Conservation (phyloP, 352 stramenopile genomes). For the Saprolegnia parasitica region DNA sequence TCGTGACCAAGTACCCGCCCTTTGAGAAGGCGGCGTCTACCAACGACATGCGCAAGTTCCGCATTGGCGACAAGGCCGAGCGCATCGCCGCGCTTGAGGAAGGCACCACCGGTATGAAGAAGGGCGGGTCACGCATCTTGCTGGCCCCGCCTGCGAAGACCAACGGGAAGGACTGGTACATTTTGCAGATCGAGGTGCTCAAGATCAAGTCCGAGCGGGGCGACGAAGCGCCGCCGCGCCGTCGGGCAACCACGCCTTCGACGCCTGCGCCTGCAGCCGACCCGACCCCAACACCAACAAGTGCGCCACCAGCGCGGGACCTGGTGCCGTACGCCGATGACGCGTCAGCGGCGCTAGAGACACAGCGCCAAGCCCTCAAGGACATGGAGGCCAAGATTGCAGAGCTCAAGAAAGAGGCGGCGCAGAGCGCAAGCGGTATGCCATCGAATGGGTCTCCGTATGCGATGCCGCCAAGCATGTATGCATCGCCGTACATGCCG, state of each 20-base stretch:
- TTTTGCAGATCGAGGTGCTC: conserved; percentile 68
- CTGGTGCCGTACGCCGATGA: conserved; percentile 1
- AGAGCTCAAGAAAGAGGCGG: neutral
- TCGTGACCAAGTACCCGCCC: conserved; percentile 71
- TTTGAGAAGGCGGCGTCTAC: conserved; percentile 56
- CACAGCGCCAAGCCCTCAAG: neutral
- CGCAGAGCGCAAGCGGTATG: neutral
- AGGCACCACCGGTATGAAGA: conserved; percentile 85
- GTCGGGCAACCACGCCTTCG: neutral
- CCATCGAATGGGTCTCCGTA: conserved; percentile 1
- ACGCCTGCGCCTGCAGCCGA: neutral
- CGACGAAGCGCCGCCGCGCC: neutral
- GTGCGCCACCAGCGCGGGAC: conserved; percentile 18
- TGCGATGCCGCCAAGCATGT: neutral
- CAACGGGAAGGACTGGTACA: conserved; percentile 76
- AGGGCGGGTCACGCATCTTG: conserved; percentile 82
- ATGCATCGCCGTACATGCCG: neutral
- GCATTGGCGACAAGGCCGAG: conserved; percentile 66
- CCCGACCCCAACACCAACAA: conserved; percentile 20
- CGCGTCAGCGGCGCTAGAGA: neutral
- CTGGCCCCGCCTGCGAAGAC: conserved; percentile 78
- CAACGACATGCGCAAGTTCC: conserved; percentile 57
- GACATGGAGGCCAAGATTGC: conserved; percentile 15
- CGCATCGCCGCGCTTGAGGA: conserved; percentile 87
- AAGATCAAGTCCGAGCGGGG: conserved; percentile 50